phyloP scores from a whole-genome alignment of 495 filamentous ascomycete species.

The Aspergillus indologenus region DNA sequence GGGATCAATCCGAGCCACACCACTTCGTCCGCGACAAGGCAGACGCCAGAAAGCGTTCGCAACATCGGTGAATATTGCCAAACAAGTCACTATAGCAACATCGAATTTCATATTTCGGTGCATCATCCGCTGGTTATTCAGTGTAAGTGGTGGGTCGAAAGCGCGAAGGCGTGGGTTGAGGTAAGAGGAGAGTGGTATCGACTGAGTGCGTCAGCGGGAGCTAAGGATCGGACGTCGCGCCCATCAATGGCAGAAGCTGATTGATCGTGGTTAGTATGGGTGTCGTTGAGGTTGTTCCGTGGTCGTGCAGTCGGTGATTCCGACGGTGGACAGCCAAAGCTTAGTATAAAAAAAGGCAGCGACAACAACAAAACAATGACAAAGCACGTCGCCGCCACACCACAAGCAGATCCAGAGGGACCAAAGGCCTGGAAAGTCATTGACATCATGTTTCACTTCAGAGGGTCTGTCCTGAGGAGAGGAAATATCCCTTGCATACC shows the following conservation, averaged over 20 bases:
- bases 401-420: neutral
- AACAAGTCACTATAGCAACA: conserved; percentile 27
- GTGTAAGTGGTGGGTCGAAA: conserved; percentile 8
- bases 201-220: conserved; percentile 20
- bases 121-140: conserved; percentile 10
- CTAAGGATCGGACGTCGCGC: conserved; percentile 11
- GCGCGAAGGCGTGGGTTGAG: conserved; percentile 17
- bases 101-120: conserved; percentile 18
- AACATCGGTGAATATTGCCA: conserved; percentile 34
- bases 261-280: neutral
- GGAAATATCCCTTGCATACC: neutral
- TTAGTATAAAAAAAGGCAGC: conserved; percentile 16
- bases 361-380: conserved; percentile 16
- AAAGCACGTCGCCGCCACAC: conserved; percentile 7
- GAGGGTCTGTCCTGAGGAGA: neutral
- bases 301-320: neutral
- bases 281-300: conserved; percentile 1
- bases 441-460: neutral
- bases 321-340: neutral
- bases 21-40: conserved; percentile 67
- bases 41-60: conserved; percentile 82
- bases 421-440: neutral
- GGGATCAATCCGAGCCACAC: conserved; percentile 57
- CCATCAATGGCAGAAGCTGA: neutral
- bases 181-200: conserved; percentile 14